A percentile compares a stretch with the other conserved stretches of the same genome.
Evolutionary conservation across 2,329 filamentous ascomycete genomes (phyloP).

Genomic region (Apiospora aurea): DNA sequence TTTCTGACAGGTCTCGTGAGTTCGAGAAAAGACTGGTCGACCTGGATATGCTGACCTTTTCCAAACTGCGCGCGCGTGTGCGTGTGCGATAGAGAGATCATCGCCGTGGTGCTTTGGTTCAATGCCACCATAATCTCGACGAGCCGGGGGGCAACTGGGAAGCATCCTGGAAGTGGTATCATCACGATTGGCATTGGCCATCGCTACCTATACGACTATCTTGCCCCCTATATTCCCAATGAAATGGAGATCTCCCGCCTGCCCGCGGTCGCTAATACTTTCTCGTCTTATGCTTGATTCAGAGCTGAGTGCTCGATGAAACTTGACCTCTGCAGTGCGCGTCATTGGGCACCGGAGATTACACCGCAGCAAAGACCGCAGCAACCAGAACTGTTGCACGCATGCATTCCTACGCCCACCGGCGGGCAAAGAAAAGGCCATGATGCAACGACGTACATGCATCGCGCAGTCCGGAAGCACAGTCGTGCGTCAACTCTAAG

Average conservation of each 20-base stretch:
- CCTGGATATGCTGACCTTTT: background rate
- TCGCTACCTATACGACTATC: background rate
- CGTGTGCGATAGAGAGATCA: background rate
- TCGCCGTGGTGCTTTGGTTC: background rate
- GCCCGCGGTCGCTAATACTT: background rate
- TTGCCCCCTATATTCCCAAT: background rate
- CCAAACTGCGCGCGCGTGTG: background rate
- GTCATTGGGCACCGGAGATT: constrained; percentile 8
- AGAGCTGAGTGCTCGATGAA: background rate
- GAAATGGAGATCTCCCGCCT: background rate
- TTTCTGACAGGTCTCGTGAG: constrained; percentile 1
- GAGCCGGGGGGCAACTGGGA: background rate
- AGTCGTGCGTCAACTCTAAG: constrained; percentile 5
- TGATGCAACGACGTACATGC: constrained; percentile 8
- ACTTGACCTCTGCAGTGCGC: background rate
- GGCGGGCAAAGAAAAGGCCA: background rate
- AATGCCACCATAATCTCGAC: background rate
- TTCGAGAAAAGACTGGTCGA: background rate
- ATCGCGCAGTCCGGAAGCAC: background rate
- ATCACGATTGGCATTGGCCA: background rate
- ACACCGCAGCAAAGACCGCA: background rate
- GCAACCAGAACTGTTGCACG: background rate
- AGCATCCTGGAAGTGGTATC: background rate
- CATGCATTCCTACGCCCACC: background rate
- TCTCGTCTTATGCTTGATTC: background rate